Evolutionary conservation across 139 green algal genomes (phyloP).

Genomic region (Closterium sp.): DNA sequence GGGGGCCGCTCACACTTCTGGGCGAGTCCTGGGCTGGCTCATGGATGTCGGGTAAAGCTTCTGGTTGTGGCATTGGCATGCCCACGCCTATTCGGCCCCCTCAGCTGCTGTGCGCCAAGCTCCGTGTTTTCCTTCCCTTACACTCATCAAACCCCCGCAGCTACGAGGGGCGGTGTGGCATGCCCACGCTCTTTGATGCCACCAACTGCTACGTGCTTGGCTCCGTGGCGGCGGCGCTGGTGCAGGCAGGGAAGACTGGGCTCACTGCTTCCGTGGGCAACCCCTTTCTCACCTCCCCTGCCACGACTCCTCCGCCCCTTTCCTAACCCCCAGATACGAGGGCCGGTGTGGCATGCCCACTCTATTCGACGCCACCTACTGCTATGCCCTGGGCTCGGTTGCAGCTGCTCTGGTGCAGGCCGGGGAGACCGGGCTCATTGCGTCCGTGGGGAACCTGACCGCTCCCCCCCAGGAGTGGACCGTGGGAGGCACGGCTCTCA

Average conservation of each 20-base stretch:
- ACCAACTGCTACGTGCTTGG: conserved; percentile 66
- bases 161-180: conserved; percentile 65
- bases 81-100: too few species aligned
- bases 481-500: conserved; percentile 63
- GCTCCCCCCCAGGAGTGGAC: conserved; percentile 53
- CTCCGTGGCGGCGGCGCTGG: conserved; percentile 55
- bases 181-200: conserved; percentile 71
- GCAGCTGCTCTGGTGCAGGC: conserved; percentile 55
- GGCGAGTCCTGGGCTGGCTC: too few species aligned
- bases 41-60: too few species aligned
- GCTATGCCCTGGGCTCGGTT: conserved; percentile 58
- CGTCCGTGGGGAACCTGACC: conserved; percentile 54
- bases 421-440: conserved; percentile 63
- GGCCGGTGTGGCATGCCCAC: conserved; percentile 63
- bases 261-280: conserved; percentile 62
- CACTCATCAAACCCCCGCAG: too few species aligned
- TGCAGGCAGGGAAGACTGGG: conserved; percentile 52
- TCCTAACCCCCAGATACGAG: conserved; percentile 55
- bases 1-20: too few species aligned
- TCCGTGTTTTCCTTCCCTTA: too few species aligned
- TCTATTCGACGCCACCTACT: conserved; percentile 73
- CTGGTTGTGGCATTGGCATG: too few species aligned
- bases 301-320: too few species aligned
- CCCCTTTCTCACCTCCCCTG: background rate
- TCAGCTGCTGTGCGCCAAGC: too few species aligned